A percentile compares a stretch with the other conserved stretches of the same genome.
These are phyloP conservation scores for Mesembryanthemum crystallinum DNA, from an alignment of 148 eudicot species.

Conservation along the genomic window DNA sequence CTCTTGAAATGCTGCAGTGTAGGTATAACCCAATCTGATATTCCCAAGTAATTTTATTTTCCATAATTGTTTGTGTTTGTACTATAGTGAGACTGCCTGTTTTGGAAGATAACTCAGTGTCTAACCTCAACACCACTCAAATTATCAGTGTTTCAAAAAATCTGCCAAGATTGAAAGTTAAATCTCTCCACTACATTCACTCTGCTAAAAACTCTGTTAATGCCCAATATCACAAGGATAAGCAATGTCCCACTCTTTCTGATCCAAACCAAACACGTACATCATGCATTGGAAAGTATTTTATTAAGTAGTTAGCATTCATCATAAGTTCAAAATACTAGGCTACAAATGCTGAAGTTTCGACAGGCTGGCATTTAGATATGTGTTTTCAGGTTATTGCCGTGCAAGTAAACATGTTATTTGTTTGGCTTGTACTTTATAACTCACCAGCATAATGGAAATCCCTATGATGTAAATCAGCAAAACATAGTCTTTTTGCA, in stretches of 20 bases:
- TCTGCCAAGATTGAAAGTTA: neutral
- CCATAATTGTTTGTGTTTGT: neutral
- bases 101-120: neutral
- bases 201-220: neutral
- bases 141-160: neutral
- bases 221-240: neutral
- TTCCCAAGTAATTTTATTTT: too few relatives aligned
- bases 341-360: neutral
- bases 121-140: neutral
- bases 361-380: neutral
- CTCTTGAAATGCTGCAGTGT: neutral
- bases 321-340: neutral
- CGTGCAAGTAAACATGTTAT: neutral
- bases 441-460: neutral
- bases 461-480: neutral
- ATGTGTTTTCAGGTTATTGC: neutral
- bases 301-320: neutral
- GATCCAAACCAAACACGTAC: neutral
- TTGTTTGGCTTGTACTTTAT: neutral
- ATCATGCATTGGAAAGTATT: neutral
- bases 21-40: too few relatives aligned
- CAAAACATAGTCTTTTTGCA: neutral
- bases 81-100: neutral
- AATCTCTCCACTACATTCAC: neutral
- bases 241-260: neutral